These are phyloP conservation scores for Lolium rigidum DNA, from an alignment of 176 grass and related monocot genomes.

Conservation along the genomic window DNA sequence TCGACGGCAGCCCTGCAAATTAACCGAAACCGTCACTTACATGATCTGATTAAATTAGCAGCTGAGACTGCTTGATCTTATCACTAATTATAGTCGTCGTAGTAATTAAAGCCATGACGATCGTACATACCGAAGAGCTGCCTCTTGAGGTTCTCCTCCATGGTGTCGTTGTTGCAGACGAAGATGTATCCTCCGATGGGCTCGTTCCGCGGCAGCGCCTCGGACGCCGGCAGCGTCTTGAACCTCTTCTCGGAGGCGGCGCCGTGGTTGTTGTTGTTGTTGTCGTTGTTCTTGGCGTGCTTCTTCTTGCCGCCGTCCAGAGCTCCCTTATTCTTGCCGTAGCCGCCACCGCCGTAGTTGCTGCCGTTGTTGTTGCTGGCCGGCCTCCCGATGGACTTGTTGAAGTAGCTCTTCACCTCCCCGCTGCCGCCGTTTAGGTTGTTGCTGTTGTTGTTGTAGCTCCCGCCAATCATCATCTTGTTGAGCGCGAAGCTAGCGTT, in stretches of 20 bases:
- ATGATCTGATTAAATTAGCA: neutral
- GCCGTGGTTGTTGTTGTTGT: conserved; percentile 36
- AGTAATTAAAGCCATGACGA: neutral
- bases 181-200: conserved; percentile 96
- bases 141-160: conserved; percentile 94
- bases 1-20: conserved; percentile 64
- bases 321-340: conserved; percentile 49
- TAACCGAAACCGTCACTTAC: neutral
- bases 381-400: conserved; percentile 76
- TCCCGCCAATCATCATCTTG: conserved; percentile 29
- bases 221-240: conserved; percentile 90
- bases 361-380: conserved; percentile 54
- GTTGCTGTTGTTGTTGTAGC: conserved; percentile 6
- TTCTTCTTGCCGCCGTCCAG: conserved; percentile 56
- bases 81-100: too few relatives aligned
- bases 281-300: conserved; percentile 42
- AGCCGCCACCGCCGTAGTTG: neutral
- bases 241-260: conserved; percentile 77
- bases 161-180: conserved; percentile 99
- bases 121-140: conserved; percentile 82
- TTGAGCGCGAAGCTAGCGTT: conserved; percentile 9
- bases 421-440: conserved; percentile 43
- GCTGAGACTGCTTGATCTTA: neutral
- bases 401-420: conserved; percentile 91
- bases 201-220: conserved; percentile 81